Evolutionary conservation across 768 basidiomycete genomes (phyloP).

Genomic region (Butyriboletus loyo): DNA sequence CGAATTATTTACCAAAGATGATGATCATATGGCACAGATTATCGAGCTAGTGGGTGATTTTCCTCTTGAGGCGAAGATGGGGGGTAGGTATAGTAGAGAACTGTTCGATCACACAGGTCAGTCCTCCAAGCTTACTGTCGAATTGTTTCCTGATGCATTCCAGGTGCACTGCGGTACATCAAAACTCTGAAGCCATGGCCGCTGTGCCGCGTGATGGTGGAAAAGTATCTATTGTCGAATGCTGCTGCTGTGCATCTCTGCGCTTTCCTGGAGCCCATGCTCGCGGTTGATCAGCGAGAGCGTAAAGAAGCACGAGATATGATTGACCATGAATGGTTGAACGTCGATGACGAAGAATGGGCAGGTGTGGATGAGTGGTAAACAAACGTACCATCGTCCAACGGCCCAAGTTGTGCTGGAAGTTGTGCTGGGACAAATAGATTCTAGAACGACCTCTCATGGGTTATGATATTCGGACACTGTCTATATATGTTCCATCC

Average conservation of each 20-base stretch:
- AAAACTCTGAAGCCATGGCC: conserved; percentile 77
- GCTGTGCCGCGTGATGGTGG: conserved; percentile 76
- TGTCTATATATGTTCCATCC: conserved; percentile 8
- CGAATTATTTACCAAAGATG: conserved; percentile 84
- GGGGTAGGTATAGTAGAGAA: conserved; percentile 81
- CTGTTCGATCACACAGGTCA: conserved; percentile 73
- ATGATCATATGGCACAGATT: conserved; percentile 95
- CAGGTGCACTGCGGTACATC: conserved; percentile 72
- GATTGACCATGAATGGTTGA: conserved; percentile 73
- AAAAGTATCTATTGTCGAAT: conserved; percentile 78
- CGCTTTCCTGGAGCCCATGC: conserved; percentile 73
- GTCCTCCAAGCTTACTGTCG: conserved; percentile 19
- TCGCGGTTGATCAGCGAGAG: conserved; percentile 62
- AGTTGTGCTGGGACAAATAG: neutral
- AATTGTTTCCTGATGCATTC: conserved; percentile 4
- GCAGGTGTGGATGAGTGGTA: conserved; percentile 30
- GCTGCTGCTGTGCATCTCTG: conserved; percentile 58
- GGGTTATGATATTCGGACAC: neutral
- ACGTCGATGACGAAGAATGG: conserved; percentile 33
- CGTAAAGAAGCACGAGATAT: conserved; percentile 73
- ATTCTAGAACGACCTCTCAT: conserved; percentile 4
- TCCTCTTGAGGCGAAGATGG: conserved; percentile 68
- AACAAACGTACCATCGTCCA: conserved; percentile 4
- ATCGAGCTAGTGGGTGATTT: conserved; percentile 88
- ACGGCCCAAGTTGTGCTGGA: neutral